Evolutionary conservation across 1,284 basidiomycete genomes (phyloP), one percentile per base, ranked within the genome.

Genomic region (Malassezia pachydermatis): DNA sequence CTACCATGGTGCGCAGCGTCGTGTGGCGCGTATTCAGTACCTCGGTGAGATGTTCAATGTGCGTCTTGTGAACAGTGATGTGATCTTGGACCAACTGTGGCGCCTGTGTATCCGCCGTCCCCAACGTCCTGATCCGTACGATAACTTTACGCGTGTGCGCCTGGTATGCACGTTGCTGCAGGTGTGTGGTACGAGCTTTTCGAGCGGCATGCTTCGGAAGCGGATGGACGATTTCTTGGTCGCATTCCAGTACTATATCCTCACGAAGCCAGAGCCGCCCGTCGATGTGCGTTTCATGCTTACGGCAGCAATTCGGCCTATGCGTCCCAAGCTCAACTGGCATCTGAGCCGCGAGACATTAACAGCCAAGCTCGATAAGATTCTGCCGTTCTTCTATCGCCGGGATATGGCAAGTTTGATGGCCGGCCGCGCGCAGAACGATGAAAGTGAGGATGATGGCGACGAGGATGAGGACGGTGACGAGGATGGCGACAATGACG

Each of bases 241-340:
- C 5, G 43, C 25, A 5, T 45, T 45, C 32, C 37, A 32, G n/a
- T 29, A 28, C 29, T 51, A 51, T 19, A 11, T 51, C 3, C 27
- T 20, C 11, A 87, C 85, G 76, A 99, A 99, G 74, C 77, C 82
- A 19, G 76, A 64, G 54, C 64, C 82, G 9, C 85, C 94, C 0
- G 92, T 96, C 86, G 94, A 99, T 54, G 83, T 95, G 14, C 90
- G 94, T 51, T 98, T 95, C 70, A 92, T 95, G 88, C 73, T 95
- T 8, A 81, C 81, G 2, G 92, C 96, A 70, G 92, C 48, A 27
- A 19, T 50, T 14, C 20, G 42, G 23, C 19, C 27, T 10, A 8
- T 47, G 37, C 45, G 51, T 29, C n/a, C 49, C 47, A 14, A 30
- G 8, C 17, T 51, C 35, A 25, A 44, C 41, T 24, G 56, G 32